These are phyloP conservation scores for Helminthosporium solani DNA, from an alignment of 2,329 filamentous ascomycete species.

Conservation along the genomic window DNA sequence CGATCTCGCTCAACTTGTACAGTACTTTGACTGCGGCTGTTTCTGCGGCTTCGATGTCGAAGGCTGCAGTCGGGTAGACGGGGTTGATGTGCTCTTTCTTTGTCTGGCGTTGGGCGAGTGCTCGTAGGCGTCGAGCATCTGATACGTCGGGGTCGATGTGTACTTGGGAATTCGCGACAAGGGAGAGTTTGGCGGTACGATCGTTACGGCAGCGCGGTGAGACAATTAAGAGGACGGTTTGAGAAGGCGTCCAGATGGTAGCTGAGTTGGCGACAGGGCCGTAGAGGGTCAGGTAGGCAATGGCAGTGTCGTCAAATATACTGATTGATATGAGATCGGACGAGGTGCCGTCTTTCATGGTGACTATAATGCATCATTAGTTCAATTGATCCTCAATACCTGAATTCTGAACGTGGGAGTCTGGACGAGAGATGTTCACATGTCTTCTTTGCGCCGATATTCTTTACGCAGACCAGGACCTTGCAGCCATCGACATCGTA, in stretches of 20 bases:
- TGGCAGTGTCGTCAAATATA: conserved; percentile 60
- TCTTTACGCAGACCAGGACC: conserved; percentile 60
- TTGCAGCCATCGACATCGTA: conserved; percentile 55
- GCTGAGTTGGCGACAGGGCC: conserved; percentile 51
- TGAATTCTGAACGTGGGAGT: no score
- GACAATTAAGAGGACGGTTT: conserved; percentile 54
- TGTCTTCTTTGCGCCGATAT: conserved; percentile 54
- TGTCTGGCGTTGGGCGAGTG: conserved; percentile 50
- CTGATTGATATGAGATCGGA: conserved; percentile 52
- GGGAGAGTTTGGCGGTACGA: conserved; percentile 36
- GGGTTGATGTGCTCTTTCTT: conserved; percentile 55
- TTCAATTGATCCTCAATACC: no score
- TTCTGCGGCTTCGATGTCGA: conserved; percentile 24
- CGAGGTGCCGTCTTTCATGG: conserved; percentile 49
- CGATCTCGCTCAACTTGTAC: conserved; percentile 49
- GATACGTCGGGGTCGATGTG: conserved; percentile 57
- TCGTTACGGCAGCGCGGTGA: conserved; percentile 46
- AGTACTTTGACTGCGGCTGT: conserved; percentile 36
- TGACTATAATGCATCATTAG: conserved; percentile 36
- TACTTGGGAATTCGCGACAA: conserved; percentile 51
- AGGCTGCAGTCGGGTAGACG: conserved; percentile 46
- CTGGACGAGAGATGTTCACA: conserved; percentile 30
- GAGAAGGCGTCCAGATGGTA: conserved; percentile 48
- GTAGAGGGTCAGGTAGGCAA: conserved; percentile 57
- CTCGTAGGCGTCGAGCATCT: conserved; percentile 57